Evolutionary conservation across 345 rosid genomes (phyloP).

Genomic region (Streptanthus diversifolius): DNA sequence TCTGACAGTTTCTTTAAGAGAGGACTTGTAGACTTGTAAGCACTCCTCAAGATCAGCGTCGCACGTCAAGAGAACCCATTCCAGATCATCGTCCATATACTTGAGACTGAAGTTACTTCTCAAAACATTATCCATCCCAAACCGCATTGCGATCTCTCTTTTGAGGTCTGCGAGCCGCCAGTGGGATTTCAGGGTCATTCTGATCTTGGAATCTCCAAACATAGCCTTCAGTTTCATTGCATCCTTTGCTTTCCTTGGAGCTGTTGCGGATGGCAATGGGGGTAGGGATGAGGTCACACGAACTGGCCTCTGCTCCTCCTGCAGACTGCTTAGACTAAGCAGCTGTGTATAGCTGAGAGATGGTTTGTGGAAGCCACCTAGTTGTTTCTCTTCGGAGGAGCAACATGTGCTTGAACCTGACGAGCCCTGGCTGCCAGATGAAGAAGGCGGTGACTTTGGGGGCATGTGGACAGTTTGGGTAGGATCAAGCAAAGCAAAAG

Average conservation of each 20-base stretch:
- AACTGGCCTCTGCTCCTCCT: slow-evolving; percentile 42
- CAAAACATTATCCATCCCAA: slow-evolving; percentile 43
- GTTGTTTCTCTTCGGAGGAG: slow-evolving; percentile 51
- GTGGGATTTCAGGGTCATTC: slow-evolving; percentile 49
- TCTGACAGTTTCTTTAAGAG: slow-evolving; percentile 48
- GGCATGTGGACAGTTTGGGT: slow-evolving; percentile 33
- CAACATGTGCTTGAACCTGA: slow-evolving; percentile 65
- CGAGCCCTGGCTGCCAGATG: slow-evolving; percentile 72
- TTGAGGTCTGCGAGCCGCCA: slow-evolving; percentile 53
- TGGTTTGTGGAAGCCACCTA: slow-evolving; percentile 45
- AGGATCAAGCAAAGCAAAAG: slow-evolving; percentile 23
- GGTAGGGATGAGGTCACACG: slow-evolving; percentile 41
- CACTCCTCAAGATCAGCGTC: slow-evolving; percentile 90
- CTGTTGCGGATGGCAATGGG: slow-evolving; percentile 30
- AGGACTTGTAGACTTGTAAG: slow-evolving; percentile 55
- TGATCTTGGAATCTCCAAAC: slow-evolving; percentile 52
- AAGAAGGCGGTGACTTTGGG: slow-evolving; percentile 64
- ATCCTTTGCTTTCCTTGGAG: slow-evolving; percentile 18
- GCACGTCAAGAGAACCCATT: slow-evolving; percentile 78
- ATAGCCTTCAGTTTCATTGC: slow-evolving; percentile 56
- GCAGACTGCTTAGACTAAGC: slow-evolving; percentile 39
- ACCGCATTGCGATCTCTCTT: slow-evolving; percentile 52
- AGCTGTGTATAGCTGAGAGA: slow-evolving; percentile 52
- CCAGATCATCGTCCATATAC: slow-evolving; percentile 66
- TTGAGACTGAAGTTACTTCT: slow-evolving; percentile 43